phyloP scores from a whole-genome alignment of 2,329 filamentous ascomycete species.

The Aspergillus persii region DNA sequence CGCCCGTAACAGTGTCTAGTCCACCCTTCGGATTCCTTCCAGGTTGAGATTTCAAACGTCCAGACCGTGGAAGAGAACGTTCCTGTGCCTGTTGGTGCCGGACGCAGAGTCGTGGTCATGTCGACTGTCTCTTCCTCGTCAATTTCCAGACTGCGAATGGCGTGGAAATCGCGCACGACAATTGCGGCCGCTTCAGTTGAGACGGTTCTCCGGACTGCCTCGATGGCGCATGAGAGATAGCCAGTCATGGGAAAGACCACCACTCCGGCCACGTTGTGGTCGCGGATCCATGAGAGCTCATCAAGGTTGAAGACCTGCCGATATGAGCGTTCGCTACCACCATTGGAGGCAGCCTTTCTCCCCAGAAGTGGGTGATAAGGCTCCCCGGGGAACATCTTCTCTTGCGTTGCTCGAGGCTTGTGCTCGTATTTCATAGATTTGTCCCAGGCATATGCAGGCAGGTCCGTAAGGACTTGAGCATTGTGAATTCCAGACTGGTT shows the following conservation, averaged over 20 bases:
- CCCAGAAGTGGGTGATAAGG: neutral
- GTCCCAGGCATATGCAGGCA: neutral
- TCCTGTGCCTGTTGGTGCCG: neutral
- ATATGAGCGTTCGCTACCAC: neutral
- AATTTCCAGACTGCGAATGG: neutral
- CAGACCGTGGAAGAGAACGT: neutral
- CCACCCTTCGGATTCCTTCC: neutral
- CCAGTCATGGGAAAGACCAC: neutral
- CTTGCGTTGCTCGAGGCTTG: neutral
- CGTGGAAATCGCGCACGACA: neutral
- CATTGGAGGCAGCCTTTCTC: neutral
- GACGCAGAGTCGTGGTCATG: neutral
- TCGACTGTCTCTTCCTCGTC: neutral
- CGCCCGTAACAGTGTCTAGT: neutral
- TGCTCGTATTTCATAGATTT: neutral
- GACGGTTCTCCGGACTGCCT: neutral
- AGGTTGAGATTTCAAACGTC: neutral
- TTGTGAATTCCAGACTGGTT: neutral
- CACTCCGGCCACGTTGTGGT: neutral
- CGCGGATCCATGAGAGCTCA: neutral
- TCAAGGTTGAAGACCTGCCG: neutral
- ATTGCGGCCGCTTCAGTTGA: neutral
- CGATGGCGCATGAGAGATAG: neutral
- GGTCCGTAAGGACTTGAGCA: neutral
- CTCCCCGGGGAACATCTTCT: neutral